Evolutionary conservation across 140 eudicot genomes (phyloP), one percentile per base, ranked within the genome.

Genomic region (Flaveria floridana): DNA sequence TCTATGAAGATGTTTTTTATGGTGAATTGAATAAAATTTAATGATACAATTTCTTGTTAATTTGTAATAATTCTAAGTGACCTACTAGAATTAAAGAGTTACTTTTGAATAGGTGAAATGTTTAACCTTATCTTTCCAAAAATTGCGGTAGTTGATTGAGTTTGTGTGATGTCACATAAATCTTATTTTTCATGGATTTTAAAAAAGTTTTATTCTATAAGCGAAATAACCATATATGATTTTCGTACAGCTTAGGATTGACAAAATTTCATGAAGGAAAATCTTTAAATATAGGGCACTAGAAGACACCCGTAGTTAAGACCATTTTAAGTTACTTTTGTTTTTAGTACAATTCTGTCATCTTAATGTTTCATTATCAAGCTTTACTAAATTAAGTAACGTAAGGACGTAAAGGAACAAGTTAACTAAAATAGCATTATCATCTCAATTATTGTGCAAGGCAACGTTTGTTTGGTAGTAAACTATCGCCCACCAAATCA

Each of bases 11-110:
- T 62, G 67, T 34, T 20, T 70, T 28, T 28, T 16, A 14, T 57
- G 16, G 26, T 34, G 71, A 66, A 44, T 44, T 34, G 41, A 34
- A 47, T 68, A 46, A 44, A 51, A 68, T 19, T 19, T 37, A 19
- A 21, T 16, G 34, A 42, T 41, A 55, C 63, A 9, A 16, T 56
- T 57, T 68, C 59, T 42, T 44, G 34, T 68, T n/a, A 44, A 48
- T 47, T 70, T 59, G 59, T 44, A 77, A 77, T 77, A 68, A 77
- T n/a, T 34, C 15, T 39, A 42, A 46, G 28, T 9, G 28, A 48
- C 64, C 26, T 26, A 7, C 14, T 71, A 10, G 26, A 26, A 51
- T 48, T 52, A 52, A 28, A 9, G 65, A n/a, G 23, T 1, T 13
- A 41, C 34, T 37, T 65, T 66, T 26, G 50, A 34, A 11, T 42